phyloP scores from a whole-genome alignment of 2,329 filamentous ascomycete genomes.

The Alternaria angustiovoidea region DNA sequence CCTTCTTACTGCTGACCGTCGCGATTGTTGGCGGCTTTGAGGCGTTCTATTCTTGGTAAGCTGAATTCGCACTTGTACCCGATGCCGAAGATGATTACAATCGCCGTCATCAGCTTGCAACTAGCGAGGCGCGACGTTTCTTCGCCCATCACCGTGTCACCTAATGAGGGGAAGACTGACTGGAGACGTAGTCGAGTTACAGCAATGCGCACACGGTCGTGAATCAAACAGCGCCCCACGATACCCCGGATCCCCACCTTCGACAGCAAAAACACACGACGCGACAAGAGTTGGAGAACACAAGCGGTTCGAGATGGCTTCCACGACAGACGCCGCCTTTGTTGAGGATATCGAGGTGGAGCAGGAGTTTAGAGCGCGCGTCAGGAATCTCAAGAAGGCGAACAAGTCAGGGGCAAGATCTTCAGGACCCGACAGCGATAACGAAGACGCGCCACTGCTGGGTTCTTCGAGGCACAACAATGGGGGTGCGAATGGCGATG shows the following conservation, averaged over 20 bases:
- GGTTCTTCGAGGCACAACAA: conserved; percentile 23
- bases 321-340: conserved; percentile 39
- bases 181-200: conserved; percentile 13
- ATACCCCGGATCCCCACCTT: conserved; percentile 12
- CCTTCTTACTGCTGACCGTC: not conserved
- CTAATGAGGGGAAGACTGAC: conserved; percentile 15
- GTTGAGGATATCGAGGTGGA: conserved; percentile 44
- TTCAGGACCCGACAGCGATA: conserved; percentile 18
- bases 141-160: not conserved
- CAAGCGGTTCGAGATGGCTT: conserved; percentile 25
- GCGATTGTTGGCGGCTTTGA: conserved; percentile 9
- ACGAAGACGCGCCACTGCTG: conserved; percentile 43
- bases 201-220: conserved; percentile 30
- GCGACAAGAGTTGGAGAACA: not conserved
- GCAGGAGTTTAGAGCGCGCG: conserved; percentile 28
- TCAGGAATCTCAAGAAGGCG: conserved; percentile 18
- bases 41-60: conserved; percentile 34
- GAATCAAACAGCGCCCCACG: conserved; percentile 10
- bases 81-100: conserved; percentile 21
- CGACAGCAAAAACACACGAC: not conserved
- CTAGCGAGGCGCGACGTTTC: conserved; percentile 1
- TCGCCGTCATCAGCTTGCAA: not conserved
- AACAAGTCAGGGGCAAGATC: conserved; percentile 30
- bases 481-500: conserved; percentile 18
- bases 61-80: conserved; percentile 17